Percentiles rank a stretch among this genome's conserved stretches.
These are phyloP conservation scores for Colletotrichum acutatum DNA, from an alignment of 2,329 filamentous ascomycete genomes.

Conservation along the genomic window DNA sequence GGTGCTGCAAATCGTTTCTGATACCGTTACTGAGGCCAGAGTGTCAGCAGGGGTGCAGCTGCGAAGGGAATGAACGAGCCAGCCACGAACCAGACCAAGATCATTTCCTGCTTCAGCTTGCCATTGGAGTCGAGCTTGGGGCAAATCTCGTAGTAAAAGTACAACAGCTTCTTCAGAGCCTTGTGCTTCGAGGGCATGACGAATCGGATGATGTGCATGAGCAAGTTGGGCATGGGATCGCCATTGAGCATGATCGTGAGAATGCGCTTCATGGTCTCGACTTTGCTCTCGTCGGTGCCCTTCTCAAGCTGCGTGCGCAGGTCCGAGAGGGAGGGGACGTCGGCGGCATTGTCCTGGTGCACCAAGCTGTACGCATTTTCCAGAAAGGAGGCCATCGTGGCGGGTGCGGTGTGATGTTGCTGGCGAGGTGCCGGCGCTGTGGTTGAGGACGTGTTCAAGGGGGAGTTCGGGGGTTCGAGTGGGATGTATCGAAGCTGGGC, in stretches of 20 bases:
- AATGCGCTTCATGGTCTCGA: constrained; percentile 96
- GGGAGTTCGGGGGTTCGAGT: constrained; percentile 26
- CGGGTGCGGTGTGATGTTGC: constrained; percentile 36
- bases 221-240: constrained; percentile 91
- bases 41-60: constrained; percentile 23
- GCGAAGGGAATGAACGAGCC: constrained; percentile 7
- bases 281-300: constrained; percentile 90
- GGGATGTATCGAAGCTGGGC: constrained; percentile 36
- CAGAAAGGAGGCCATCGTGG: constrained; percentile 91
- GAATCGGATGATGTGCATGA: constrained; percentile 99
- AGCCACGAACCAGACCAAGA: constrained; percentile 85
- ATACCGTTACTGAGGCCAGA: constrained; percentile 83
- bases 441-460: constrained; percentile 36
- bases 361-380: constrained; percentile 97
- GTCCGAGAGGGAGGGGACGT: constrained; percentile 90
- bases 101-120: constrained; percentile 99
- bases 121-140: constrained; percentile 92
- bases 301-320: constrained; percentile 94
- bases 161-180: constrained; percentile 95
- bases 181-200: constrained; percentile 99
- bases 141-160: constrained; percentile 99
- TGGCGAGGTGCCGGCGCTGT: constrained; percentile 38
- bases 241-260: constrained; percentile 98
- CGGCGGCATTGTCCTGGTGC: constrained; percentile 96
- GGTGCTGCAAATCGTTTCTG: constrained; percentile 94